Base-by-base conservation (phyloP, 306 rosid species). In the Inga leiocalycina region DNA sequence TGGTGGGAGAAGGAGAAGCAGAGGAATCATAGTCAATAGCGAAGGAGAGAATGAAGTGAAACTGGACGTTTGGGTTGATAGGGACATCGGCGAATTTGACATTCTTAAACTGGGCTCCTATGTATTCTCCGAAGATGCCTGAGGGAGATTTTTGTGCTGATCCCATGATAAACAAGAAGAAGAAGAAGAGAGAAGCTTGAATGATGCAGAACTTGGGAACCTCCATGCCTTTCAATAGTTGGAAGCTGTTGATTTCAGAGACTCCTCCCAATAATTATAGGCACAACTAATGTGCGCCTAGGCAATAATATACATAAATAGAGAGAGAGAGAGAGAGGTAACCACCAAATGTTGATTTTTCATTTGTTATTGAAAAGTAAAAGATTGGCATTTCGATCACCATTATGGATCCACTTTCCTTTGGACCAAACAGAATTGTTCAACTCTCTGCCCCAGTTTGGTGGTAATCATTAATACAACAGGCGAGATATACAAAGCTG, bases 1-100 rank as follows among this genome's bases (percentile, higher is more conserved):
- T 84, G 48, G 97, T 94, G 35, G 95, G 89, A 17, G 94, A 84
- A 10, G 92, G 81, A 30, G 89, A 76, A 16, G 78, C 84, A 1
- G 97, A 93, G 12, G 89, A 11, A 52, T 93, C 97, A 2, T 88
- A 94, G 76, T 94, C 97, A 1, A 93, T 91, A 8, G 93, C 93
- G 24, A 94, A 94, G 56, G 98, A 90, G 57, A 91, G 92, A 48
- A 94, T 79, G 94, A 93, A 94, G 82, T 93, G 94, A 83, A 93
- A 90, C 61, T 91, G 61, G 24, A 90, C 94, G 20, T 78, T 79
- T 12, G 93, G 82, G 85, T 91, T 89, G 0, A 94, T 65, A 0
- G 94, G 98, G 20, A 93, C 95, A 52, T 94, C 95, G 0, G 91
- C 84, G 64, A 94, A 90, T 70, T 81, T 89, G 8, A 91, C 94